Conservation (phyloP, 805 yeast genomes). For the Ascoidea rubescens region DNA sequence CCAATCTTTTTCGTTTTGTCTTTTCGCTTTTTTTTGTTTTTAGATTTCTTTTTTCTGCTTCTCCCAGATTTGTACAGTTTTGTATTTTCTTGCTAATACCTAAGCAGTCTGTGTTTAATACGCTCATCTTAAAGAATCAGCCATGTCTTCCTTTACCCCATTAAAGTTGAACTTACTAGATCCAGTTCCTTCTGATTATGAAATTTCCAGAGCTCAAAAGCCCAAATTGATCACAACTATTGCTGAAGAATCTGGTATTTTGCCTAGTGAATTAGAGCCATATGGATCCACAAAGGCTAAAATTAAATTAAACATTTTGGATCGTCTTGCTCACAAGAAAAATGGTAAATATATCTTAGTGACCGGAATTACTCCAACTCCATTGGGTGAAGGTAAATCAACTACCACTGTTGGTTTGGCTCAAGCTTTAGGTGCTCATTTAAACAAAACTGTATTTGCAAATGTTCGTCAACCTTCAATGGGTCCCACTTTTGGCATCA, state of each 20-base stretch:
- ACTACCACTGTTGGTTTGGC: constrained; percentile 76
- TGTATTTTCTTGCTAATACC: background rate
- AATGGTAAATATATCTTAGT: constrained; percentile 66
- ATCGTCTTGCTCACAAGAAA: constrained; percentile 41
- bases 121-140: background rate
- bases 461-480: constrained; percentile 79
- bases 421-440: constrained; percentile 69
- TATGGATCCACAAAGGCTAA: constrained; percentile 71
- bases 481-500: constrained; percentile 84
- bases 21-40: no score
- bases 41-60: background rate
- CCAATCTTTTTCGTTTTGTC: background rate
- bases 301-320: constrained; percentile 48
- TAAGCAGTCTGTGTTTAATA: background rate
- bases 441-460: constrained; percentile 56
- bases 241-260: constrained; percentile 56
- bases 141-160: constrained; percentile 23
- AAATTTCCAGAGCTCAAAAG: constrained; percentile 59
- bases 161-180: constrained; percentile 37
- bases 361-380: constrained; percentile 79
- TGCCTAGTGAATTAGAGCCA: constrained; percentile 56
- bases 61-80: background rate
- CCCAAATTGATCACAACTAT: constrained; percentile 59
- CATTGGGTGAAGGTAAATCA: constrained; percentile 76
- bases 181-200: constrained; percentile 76